Conservation (phyloP, 345 rosid genomes). For the Aquilaria malaccensis region DNA sequence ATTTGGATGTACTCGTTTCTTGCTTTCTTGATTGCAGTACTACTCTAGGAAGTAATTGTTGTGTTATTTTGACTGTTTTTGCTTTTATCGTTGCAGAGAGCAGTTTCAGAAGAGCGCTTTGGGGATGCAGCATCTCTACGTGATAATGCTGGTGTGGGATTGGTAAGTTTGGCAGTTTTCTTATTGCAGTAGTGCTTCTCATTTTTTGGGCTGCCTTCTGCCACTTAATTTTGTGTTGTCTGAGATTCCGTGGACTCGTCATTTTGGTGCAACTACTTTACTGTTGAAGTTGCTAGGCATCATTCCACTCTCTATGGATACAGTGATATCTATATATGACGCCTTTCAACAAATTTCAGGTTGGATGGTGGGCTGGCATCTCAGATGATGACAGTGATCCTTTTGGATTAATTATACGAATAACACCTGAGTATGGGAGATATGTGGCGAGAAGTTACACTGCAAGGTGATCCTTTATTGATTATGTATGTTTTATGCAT, state of each 20-base stretch:
- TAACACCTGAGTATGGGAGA: slow-evolving; percentile 96
- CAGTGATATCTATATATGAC: too few species aligned
- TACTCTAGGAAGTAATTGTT: not conserved
- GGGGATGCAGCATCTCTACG: slow-evolving; percentile 72
- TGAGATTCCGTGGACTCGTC: too few species aligned
- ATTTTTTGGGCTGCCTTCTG: not conserved
- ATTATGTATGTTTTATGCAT: not conserved
- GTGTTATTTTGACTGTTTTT: slow-evolving; percentile 5
- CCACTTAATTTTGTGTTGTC: too few species aligned
- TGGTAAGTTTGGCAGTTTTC: slow-evolving; percentile 43
- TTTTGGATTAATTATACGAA: slow-evolving; percentile 70
- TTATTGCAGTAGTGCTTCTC: not conserved
- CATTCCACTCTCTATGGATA: too few species aligned
- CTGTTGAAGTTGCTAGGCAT: too few species aligned
- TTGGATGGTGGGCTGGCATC: slow-evolving; percentile 98
- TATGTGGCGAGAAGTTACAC: slow-evolving; percentile 77
- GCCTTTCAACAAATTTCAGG: slow-evolving; percentile 26
- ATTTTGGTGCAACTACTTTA: too few species aligned
- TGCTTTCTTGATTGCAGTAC: not conserved
- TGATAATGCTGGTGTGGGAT: slow-evolving; percentile 83
- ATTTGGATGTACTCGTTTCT: slow-evolving; percentile 39
- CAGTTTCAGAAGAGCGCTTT: slow-evolving; percentile 63
- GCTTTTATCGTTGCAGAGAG: slow-evolving; percentile 44
- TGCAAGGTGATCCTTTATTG: slow-evolving; percentile 50
- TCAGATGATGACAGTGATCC: slow-evolving; percentile 75